Base-by-base conservation (phyloP, 352 stramenopile species). In the Phytophthora megakarya region DNA sequence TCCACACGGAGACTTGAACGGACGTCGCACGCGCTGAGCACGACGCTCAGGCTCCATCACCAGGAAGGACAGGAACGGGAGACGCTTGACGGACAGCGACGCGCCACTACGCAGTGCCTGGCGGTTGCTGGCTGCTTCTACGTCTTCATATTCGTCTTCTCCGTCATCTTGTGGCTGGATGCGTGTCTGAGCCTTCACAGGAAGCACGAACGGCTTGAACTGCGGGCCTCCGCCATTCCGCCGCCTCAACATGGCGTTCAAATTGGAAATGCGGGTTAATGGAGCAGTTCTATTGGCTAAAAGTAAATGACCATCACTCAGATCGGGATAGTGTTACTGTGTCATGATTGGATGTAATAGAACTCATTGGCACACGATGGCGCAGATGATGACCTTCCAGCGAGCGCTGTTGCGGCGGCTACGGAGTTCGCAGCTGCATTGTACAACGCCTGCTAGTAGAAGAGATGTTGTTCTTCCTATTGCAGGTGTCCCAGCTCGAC, bases 41-140 rank as follows among this genome's bases (percentile, higher is more conserved):
- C 77, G 73, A 21, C 80, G 72, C 44, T 88, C 79, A 3, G 78
- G 56, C 39, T 88, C 77, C 35, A 89, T 76, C 25, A 86, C 80
- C 40, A 96, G 61, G 62, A 96, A 93, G 16, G 86, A 94, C 37
- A 96, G 60, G 57, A 96, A 87, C 16, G 86, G 88, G 44, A 96
- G 75, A 6, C 80, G 75, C 70, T 93, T 94, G 70, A 95, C 79
- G 11, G 70, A 56, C 52, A 89, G 51, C 32, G 80, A 87, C 15
- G 61, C 60, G 18, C 85, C 83, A 21, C 65, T 79, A 46, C 78
- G 72, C 32, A 91, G 52, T 13, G 80, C 70, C 37, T 80, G 71
- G 19, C 78, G 81, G 42, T 90, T 93, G 32, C 54, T 68, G 21
- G 52, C 69, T 1, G 79, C 77, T 23, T 67, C 61, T 11, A 51